A percentile compares a stretch with the other conserved stretches of the same genome.
These are phyloP conservation scores for Candida saitoana DNA, from an alignment of 805 yeast genomes.

Conservation along the genomic window DNA sequence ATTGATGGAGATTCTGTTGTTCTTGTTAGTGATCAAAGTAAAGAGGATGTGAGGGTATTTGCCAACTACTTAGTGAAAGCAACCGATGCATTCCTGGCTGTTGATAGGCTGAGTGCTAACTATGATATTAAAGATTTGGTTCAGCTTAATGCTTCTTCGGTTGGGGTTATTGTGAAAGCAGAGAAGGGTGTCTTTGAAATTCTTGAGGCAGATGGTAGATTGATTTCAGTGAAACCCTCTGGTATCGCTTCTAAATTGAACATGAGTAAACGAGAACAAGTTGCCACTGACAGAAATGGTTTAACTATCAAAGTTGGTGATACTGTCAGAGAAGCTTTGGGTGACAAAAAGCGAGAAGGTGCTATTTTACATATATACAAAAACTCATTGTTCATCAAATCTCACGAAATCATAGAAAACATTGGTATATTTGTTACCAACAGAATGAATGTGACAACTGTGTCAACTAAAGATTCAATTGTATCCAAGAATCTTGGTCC, in stretches of 20 bases:
- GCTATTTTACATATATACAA: constrained; percentile 82
- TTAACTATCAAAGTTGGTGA: constrained; percentile 86
- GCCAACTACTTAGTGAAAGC: constrained; percentile 89
- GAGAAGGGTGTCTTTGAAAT: constrained; percentile 84
- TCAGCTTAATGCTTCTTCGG: constrained; percentile 77
- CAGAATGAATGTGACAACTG: constrained; percentile 71
- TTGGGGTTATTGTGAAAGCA: constrained; percentile 85
- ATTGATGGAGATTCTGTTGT: constrained; percentile 83
- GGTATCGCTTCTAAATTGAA: constrained; percentile 77
- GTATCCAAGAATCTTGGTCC: constrained; percentile 50
- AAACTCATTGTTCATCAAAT: constrained; percentile 71
- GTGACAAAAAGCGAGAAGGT: constrained; percentile 79
- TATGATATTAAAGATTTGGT: constrained; percentile 88
- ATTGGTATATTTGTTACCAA: constrained; percentile 86
- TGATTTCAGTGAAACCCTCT: constrained; percentile 66
- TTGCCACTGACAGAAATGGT: constrained; percentile 84
- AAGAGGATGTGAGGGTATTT: constrained; percentile 85
- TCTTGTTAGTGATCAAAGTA: constrained; percentile 82
- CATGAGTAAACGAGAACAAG: constrained; percentile 61
- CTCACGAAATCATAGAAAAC: constrained; percentile 76
- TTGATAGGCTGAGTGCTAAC: constrained; percentile 64
- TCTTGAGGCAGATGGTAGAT: constrained; percentile 76
- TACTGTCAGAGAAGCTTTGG: constrained; percentile 71
- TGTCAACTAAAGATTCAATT: constrained; percentile 77
- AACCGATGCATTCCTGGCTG: constrained; percentile 64